phyloP scores from a whole-genome alignment of 495 filamentous ascomycete genomes.

The Podospora conica region DNA sequence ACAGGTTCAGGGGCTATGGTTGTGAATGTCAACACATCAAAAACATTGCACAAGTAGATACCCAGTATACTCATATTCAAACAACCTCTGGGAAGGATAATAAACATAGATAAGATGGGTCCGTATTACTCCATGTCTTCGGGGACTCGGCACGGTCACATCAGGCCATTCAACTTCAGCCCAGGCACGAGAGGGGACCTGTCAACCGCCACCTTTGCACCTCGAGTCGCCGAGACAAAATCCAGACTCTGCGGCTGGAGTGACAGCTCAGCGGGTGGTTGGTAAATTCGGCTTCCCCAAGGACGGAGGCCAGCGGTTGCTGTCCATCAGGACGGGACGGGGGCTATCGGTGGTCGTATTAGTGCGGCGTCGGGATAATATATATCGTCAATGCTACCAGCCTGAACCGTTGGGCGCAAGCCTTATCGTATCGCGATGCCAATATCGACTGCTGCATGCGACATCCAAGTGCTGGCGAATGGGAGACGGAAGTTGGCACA shows the following conservation, averaged over 20 bases:
- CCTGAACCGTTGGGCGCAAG: neutral
- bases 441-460: constrained; percentile 10
- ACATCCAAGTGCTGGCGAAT: constrained; percentile 1
- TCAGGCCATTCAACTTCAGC: neutral
- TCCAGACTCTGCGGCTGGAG: neutral
- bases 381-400: too few species aligned
- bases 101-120: neutral
- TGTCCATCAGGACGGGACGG: neutral
- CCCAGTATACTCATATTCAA: neutral
- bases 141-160: neutral
- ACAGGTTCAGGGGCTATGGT: too few species aligned
- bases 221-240: neutral
- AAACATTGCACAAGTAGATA: neutral
- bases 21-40: neutral
- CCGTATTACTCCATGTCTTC: too few species aligned
- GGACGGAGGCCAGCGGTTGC: too few species aligned
- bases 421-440: neutral
- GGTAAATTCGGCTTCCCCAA: neutral
- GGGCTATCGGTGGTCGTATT: neutral
- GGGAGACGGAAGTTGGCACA: neutral
- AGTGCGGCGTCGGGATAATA: too few species aligned
- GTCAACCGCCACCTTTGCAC: neutral
- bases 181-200: neutral
- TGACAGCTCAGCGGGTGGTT: neutral
- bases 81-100: neutral